Base-by-base conservation (phyloP, 2,329 filamentous ascomycete species). In the Alternaria infectoria region DNA sequence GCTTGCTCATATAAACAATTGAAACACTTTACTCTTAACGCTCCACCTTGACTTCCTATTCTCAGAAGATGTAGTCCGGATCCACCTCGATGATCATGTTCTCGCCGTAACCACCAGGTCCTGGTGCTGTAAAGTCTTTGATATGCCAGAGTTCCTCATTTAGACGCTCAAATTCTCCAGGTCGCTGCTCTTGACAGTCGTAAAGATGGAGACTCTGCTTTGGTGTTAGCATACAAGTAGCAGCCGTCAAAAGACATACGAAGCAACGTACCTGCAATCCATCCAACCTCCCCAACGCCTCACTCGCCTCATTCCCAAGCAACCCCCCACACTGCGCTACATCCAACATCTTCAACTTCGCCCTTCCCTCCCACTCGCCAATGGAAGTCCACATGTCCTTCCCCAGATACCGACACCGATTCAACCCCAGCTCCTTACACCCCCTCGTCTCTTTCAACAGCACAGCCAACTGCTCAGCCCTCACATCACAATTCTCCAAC, bases 81-180 rank as follows among this genome's bases (percentile, higher is more conserved):
- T 79, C 77, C 3, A 78, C 76, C 40, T 80, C 77, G 51, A 79
- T 75, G 6, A 73, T 26, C 19, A 59, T 58, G 15, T 68, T 61
- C 11, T 50, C 61, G 12, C 67, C 43, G 7, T 36, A 28, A 0
- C 50, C 32, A 7, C 52, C 51, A 2, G 65, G 46, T 23, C 57
- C 58, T 5, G 77, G 75, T 19, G 71, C 63, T 25, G 75, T 68
- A 30, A 74, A 59, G 17, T 72, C 57, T 21, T 65, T 62, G 12
- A 79, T 74, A 11, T 62, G 64, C 74, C 76, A 78, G n/a, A 61
- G 47, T 2, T 72, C 60, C 13, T 52, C 44, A 44, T 79, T 77
- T 49, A 66, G 61, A 26, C 59, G 57, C 44, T 74, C 69, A 9
- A 76, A 54, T 1, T 46, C 50, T 6, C 70, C 68, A 52, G 66